phyloP scores from a whole-genome alignment of 805 yeast genomes.

The Saturnispora galanensis region DNA sequence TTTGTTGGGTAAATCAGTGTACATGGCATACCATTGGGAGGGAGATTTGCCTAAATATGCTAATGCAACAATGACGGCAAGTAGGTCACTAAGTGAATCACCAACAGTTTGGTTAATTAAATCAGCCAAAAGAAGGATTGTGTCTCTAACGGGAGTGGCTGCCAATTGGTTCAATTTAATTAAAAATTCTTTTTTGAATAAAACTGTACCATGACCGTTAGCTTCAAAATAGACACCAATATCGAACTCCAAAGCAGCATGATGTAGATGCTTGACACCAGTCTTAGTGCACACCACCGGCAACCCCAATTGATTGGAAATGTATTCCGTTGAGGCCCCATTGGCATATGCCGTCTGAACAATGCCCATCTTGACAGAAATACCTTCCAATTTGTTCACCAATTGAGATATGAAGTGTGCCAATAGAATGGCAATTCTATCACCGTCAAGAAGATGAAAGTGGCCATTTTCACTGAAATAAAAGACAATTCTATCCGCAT shows the following conservation, averaged over 20 bases:
- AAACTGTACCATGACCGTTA: constrained; percentile 97
- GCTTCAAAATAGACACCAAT: constrained; percentile 96
- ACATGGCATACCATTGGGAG: constrained; percentile 62
- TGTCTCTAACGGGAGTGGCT: constrained; percentile 31
- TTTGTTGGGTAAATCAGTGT: constrained; percentile 79
- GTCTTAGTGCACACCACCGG: constrained; percentile 89
- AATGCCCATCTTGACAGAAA: constrained; percentile 48
- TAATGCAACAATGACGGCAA: constrained; percentile 64
- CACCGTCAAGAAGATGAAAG: constrained; percentile 77
- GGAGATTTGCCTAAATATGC: constrained; percentile 39
- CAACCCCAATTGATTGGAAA: constrained; percentile 47
- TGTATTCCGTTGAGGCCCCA: constrained; percentile 75
- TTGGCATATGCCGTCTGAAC: constrained; percentile 98
- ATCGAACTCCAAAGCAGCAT: constrained; percentile 76
- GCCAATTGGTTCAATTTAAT: constrained; percentile 30
- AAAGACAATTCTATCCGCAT: constrained; percentile 89
- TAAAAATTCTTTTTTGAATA: constrained; percentile 52
- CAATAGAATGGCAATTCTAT: constrained; percentile 78
- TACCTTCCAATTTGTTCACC: constrained; percentile 30
- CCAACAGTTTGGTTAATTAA: constrained; percentile 97
- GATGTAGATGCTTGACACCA: constrained; percentile 95
- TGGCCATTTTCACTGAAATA: constrained; percentile 32
- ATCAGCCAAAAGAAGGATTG: constrained; percentile 51
- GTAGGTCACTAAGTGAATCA: constrained; percentile 88
- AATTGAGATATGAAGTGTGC: constrained; percentile 53